phyloP scores from a whole-genome alignment of 2,329 filamentous ascomycete species.

The Shiraia sp. region DNA sequence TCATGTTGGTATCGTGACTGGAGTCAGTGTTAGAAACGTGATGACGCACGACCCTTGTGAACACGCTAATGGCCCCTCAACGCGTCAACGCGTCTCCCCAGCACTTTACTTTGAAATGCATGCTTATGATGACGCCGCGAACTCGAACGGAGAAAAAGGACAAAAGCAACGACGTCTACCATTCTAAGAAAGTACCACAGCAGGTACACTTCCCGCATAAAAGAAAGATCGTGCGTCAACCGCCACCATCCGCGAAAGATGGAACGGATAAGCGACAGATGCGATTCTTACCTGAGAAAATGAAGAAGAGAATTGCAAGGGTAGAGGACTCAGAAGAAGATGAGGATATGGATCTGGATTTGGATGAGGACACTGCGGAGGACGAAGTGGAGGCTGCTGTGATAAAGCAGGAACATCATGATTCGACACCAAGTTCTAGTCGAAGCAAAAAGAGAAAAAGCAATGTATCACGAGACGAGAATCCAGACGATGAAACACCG shows the following conservation, averaged over 20 bases:
- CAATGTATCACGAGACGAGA: slow-evolving; percentile 6
- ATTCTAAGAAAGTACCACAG: slow-evolving; percentile 35
- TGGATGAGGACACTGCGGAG: too few species aligned
- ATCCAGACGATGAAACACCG: slow-evolving; percentile 8
- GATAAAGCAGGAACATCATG: too few species aligned
- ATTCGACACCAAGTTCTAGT: too few species aligned
- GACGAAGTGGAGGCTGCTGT: too few species aligned
- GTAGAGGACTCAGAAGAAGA: slow-evolving; percentile 19
- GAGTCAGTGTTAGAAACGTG: too few species aligned
- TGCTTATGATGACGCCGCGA: slow-evolving; percentile 29
- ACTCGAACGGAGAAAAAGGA: slow-evolving; percentile 33
- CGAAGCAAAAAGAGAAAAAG: slow-evolving; percentile 24
- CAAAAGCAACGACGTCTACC: slow-evolving; percentile 32
- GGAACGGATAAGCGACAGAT: slow-evolving; percentile 29
- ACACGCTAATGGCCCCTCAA: slow-evolving; percentile 23
- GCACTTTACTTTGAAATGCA: background rate
- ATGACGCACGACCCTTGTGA: slow-evolving; percentile 7
- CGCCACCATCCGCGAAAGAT: slow-evolving; percentile 12
- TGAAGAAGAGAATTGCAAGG: slow-evolving; percentile 17
- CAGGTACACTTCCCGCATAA: slow-evolving; percentile 35
- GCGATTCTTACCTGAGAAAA: slow-evolving; percentile 33
- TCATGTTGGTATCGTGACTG: background rate
- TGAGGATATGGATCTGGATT: slow-evolving; percentile 9
- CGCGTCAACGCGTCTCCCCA: slow-evolving; percentile 26
- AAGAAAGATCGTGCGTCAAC: slow-evolving; percentile 33